Evolutionary conservation across 2,329 filamentous ascomycete species (phyloP).

Genomic region (Anthostomella pinea): DNA sequence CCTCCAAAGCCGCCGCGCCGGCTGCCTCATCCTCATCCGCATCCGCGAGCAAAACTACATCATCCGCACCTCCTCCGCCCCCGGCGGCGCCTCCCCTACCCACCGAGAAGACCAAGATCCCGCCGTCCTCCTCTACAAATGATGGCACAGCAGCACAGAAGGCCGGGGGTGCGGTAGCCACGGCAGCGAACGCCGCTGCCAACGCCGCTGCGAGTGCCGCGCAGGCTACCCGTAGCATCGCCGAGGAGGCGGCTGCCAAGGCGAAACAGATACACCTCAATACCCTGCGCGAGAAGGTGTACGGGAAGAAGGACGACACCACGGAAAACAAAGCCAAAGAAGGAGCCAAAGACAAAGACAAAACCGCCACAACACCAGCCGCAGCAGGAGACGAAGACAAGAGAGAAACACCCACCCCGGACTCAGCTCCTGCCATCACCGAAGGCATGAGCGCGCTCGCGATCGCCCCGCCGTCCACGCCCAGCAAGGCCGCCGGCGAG

Average conservation of each 20-base stretch:
- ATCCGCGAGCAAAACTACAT: constrained; percentile 16
- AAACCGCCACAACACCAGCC: no score
- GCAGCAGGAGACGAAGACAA: no score
- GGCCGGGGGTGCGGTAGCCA: no score
- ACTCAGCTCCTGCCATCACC: constrained; percentile 17
- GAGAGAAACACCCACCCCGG: constrained; percentile 6
- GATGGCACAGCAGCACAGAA: no score
- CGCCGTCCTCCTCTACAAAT: constrained; percentile 16
- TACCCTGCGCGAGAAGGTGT: constrained; percentile 52
- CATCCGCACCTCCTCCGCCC: constrained; percentile 11
- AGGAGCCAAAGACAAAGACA: no score
- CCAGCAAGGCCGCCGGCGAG: constrained; percentile 9
- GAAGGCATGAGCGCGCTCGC: constrained; percentile 19
- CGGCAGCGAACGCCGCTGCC: constrained; percentile 25
- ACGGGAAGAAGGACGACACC: constrained; percentile 41
- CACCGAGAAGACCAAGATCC: constrained; percentile 25
- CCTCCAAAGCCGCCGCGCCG: constrained; percentile 38
- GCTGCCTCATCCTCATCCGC: constrained; percentile 7
- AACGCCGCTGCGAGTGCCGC: constrained; percentile 22
- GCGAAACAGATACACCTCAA: constrained; percentile 59
- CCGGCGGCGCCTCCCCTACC: constrained; percentile 29
- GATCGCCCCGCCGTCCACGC: constrained; percentile 8
- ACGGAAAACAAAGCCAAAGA: constrained; percentile 5
- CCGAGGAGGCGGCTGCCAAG: constrained; percentile 64
- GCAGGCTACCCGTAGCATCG: constrained; percentile 50